Evolutionary conservation across 371 early-diverging fungal species (phyloP), one percentile per base, ranked within the genome.

Genomic region (Mortierella sp.): DNA sequence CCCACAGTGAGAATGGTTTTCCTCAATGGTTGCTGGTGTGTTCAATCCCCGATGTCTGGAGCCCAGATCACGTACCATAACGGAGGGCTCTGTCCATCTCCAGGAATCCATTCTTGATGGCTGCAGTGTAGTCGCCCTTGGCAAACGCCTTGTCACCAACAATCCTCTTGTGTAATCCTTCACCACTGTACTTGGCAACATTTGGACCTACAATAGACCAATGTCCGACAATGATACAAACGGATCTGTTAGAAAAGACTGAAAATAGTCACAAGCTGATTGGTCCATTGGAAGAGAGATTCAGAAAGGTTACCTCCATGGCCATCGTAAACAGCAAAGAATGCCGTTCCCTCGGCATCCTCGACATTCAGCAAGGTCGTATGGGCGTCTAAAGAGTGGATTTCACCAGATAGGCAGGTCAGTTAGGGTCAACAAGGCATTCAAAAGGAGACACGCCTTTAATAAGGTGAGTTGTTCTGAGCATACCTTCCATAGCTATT

Each of bases 261-360:
- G 34, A 34, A 34, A 34, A 34, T 34, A 34, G 34, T 34, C 34
- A 34, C 34, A 7, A 28, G 14, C 43, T 19, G 19, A 22, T 44
- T 44, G 17, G 46, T 52, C 57, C 41, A 43, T 34, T 34, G 10
- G 34, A 34, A 10, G 34, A 34, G 10, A 10, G 10, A 4, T 34
- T 10, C 10, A 10, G 34, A 34, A 34, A 34, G 34, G 34, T 34
- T 88, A 80, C 94, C 98, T 72, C 97, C 98, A 76, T 98, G 98
- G 2, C 98, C 98, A 80, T 98, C 98, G 79, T 90, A 96, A 6
- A 97, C 97, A n/a, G 90, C 95, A 85, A 96, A 98, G 85, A 96
- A 96, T 17, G 91, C 86, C 50, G 74, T 74, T 29, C 83, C 83
- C 24, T 81, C 52, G 14, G 69, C 57, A n/a, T 58, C 61, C 47